Conservation (phyloP, 805 yeast genomes). For the Barnettozyma pratensis region DNA sequence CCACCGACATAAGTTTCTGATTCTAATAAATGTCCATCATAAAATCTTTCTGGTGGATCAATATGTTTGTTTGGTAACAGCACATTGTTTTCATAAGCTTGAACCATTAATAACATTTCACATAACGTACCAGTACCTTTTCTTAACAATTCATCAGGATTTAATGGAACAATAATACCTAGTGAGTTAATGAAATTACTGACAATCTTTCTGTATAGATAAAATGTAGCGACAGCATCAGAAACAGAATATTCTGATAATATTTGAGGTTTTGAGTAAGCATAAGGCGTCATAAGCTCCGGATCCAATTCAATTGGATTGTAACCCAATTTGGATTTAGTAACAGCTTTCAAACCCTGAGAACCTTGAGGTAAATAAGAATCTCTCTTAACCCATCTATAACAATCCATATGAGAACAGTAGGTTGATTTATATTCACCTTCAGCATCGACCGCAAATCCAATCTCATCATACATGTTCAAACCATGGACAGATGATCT, state of each 20-base stretch:
- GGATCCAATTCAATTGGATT: conserved; percentile 97
- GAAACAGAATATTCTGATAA: conserved; percentile 97
- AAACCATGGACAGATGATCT: conserved; percentile 80
- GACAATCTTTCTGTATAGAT: conserved; percentile 91
- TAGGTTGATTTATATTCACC: conserved; percentile 90
- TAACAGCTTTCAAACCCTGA: conserved; percentile 96
- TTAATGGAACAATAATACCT: conserved; percentile 91
- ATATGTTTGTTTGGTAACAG: conserved; percentile 88
- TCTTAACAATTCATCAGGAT: conserved; percentile 92
- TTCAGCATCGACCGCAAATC: conserved; percentile 83
- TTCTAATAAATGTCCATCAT: conserved; percentile 89
- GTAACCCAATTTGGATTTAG: conserved; percentile 91
- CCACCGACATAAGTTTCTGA: conserved; percentile 99
- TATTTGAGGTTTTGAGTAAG: conserved; percentile 86
- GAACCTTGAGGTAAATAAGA: conserved; percentile 97
- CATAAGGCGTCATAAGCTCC: conserved; percentile 97
- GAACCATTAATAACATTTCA: conserved; percentile 96
- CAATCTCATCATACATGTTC: conserved; percentile 88
- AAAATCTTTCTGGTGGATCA: conserved; percentile 92
- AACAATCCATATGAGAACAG: conserved; percentile 97
- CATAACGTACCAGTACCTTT: conserved; percentile 98
- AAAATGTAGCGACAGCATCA: conserved; percentile 98
- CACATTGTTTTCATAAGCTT: conserved; percentile 76
- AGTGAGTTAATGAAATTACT: conserved; percentile 95
- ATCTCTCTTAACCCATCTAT: conserved; percentile 96